Evolutionary conservation across 495 filamentous ascomycete species (phyloP), one percentile per base, ranked within the genome.

Genomic region (Bryoglossum gracile): DNA sequence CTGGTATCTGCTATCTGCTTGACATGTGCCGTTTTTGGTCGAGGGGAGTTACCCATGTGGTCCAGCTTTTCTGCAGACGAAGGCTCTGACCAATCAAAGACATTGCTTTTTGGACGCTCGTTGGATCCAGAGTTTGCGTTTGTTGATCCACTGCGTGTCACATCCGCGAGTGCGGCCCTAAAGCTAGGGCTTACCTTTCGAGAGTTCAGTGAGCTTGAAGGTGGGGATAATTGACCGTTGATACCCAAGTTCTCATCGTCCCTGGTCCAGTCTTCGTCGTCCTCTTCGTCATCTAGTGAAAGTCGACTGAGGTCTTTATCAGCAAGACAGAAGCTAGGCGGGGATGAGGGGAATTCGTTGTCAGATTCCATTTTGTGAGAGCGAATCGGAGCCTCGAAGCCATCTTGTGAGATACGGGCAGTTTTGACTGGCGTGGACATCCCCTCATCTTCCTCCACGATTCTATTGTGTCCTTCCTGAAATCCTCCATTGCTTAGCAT

Each of bases 31-130:
- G 89, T 95, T 51, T 84, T 84, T 9, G 92, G 91, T 46, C 91
- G 77, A 37, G 75, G 71, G 35, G 81, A 77, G 18, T 75, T 67
- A 36, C 80, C 73, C 36, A 70, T 66, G 13, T 59, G 61, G 36
- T 78, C 76, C 22, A 57, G 33, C 56, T 73, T 80, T 59, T 80
- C 84, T 38, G 66, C 67, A 18, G 68, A 66, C 28, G 76, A 61
- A 28, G 84, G 76, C 62, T 95, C 89, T 38, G 84, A 82, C 87
- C 89, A 95, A 62, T 94, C 87, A 56, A 94, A 95, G 19, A 90
- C 76, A 56, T 76, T 85, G 47, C 74, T 77, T 48, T 73, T 67
- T 14, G 73, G 73, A 48, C 74, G 67, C 39, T 74, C 73, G 38
- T 59, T 50, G 30, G 63, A 59, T 51, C 53, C 36, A 13, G 66